Base-by-base conservation (phyloP, 1,284 basidiomycete species). In the Apiotrichum mycotoxinovorans region DNA sequence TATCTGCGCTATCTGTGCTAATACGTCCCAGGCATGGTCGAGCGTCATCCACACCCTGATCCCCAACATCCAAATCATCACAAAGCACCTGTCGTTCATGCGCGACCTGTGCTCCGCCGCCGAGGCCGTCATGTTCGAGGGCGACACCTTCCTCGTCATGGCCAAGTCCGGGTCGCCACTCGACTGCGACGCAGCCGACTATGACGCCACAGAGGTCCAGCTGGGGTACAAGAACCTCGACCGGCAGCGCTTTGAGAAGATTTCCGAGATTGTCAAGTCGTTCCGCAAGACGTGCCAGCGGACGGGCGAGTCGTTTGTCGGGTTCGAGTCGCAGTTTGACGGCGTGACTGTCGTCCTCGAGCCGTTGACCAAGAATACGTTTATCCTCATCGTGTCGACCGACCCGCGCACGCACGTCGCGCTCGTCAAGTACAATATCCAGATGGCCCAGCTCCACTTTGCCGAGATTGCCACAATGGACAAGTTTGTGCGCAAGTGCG, bases 101-200 rank as follows among this genome's bases (percentile, higher is more conserved):
- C 88, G 92, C 14, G 82, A 85, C 46, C 86, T 90, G 1, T 92
- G 90, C 70, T 87, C 84, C 57, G 93, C 94, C 2, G 87, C 87
- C 2, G 96, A 99, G 76, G 91, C 94, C 51, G 87, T 98, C 59
- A 84, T 98, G 25, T 98, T 99, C 68, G 96, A 99, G 75, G 86
- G 89, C 51, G 94, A 92, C 3, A 98, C 96, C 18, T 98, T 98
- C 79, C 86, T 99, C 49, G 92, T 98, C 64, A 93, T 98, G 63
- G 91, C 91, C 20, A 79, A 78, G 60, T 73, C 68, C 22, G 78
- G 73, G 25, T 74, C 68, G 20, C 72, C 70, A 35, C 63, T 76
- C 27, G 74, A 78, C 58, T 68, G 66, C 50, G 73, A 74, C 58
- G 57, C 63, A 9, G 56, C 52, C 25, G 71, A 77, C 23, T 54